A percentile compares a stretch with the other conserved stretches of the same genome.
These are phyloP conservation scores for Tetragonia tetragonoides DNA, from an alignment of 148 eudicot species.

Conservation along the genomic window DNA sequence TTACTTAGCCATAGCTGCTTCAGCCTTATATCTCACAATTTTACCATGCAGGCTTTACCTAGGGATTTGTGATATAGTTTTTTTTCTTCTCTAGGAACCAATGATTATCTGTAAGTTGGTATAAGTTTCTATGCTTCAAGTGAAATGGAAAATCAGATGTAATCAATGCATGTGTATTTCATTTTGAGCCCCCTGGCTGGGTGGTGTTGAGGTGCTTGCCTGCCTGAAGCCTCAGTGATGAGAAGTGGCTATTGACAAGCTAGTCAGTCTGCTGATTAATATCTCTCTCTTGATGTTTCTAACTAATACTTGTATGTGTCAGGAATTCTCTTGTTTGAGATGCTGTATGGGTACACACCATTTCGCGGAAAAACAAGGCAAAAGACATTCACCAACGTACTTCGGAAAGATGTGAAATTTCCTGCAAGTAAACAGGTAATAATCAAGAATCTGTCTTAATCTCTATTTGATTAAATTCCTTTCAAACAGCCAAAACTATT, in stretches of 20 bases:
- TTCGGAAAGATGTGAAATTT: constrained; percentile 77
- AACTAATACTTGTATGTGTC: neutral
- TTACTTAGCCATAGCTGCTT: neutral
- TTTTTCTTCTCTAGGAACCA: too few species aligned
- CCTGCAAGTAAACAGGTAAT: constrained; percentile 66
- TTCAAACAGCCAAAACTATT: neutral
- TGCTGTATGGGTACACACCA: constrained; percentile 95
- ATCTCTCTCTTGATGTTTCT: neutral
- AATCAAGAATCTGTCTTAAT: constrained; percentile 6
- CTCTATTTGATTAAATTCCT: neutral
- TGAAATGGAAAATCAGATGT: too few species aligned
- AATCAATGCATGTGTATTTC: too few species aligned
- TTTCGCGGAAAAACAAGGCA: constrained; percentile 99
- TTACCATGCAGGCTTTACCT: too few species aligned
- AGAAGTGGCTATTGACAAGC: too few species aligned
- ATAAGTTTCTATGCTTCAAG: too few species aligned
- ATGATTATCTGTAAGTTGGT: too few species aligned
- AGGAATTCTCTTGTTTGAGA: constrained; percentile 92
- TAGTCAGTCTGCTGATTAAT: too few species aligned
- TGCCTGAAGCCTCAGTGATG: too few species aligned
- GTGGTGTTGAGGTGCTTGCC: too few species aligned
- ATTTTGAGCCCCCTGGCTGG: too few species aligned
- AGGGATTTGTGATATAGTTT: too few species aligned
- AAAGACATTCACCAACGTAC: constrained; percentile 83
- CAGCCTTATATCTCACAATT: neutral